Conservation (phyloP, 306 rosid species). For the Cicer bijugum region DNA sequence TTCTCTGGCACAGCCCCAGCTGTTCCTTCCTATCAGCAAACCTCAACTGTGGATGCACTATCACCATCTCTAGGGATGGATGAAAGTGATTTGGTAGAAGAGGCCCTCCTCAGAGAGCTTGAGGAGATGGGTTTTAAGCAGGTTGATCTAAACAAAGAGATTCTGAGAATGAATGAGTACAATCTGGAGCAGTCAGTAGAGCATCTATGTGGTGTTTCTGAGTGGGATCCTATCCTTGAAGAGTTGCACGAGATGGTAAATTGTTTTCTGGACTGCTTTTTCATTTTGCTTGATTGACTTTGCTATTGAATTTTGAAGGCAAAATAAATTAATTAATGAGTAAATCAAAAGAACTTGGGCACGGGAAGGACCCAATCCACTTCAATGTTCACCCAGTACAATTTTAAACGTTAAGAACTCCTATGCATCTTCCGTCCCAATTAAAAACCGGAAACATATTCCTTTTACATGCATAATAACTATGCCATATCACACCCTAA, state of each 20-base stretch:
- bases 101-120: constrained; percentile 76
- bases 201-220: constrained; percentile 76
- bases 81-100: constrained; percentile 52
- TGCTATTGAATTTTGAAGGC: not conserved
- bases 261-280: not conserved
- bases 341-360: not conserved
- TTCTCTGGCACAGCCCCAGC: constrained; percentile 42
- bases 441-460: not conserved
- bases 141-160: constrained; percentile 75
- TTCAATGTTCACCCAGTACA: not conserved
- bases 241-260: constrained; percentile 87
- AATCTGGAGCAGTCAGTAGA: constrained; percentile 73
- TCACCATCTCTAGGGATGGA: constrained; percentile 47
- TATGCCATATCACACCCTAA: too few relatives aligned
- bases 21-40: constrained; percentile 26
- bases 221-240: constrained; percentile 87
- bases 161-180: constrained; percentile 71
- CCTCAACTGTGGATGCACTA: constrained; percentile 37
- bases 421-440: not conserved
- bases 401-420: not conserved
- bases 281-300: not conserved
- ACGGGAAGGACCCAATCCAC: not conserved
- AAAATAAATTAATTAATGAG: not conserved
- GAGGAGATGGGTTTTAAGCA: constrained; percentile 85
- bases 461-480: too few relatives aligned